A percentile compares a stretch with the other conserved stretches of the same genome.
Evolutionary conservation across 2,329 filamentous ascomycete genomes (phyloP).

Genomic region (Sporothrix humicola): DNA sequence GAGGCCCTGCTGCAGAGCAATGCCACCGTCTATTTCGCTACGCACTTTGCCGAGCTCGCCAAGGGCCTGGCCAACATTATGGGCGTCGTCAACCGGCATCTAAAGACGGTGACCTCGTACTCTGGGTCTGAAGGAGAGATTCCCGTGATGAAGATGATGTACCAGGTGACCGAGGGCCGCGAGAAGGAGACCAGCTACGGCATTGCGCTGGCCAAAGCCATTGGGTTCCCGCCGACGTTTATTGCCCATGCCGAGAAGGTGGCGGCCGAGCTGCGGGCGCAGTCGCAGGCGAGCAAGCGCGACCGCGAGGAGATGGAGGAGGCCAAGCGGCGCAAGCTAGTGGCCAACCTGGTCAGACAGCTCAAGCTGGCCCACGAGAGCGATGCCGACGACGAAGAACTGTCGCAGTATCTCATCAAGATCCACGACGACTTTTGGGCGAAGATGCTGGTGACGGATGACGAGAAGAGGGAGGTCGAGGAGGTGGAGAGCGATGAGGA

Average conservation of each 20-base stretch:
- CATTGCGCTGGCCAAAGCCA: constrained; percentile 75
- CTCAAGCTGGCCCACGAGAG: constrained; percentile 53
- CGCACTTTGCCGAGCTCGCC: constrained; percentile 86
- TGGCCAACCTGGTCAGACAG: constrained; percentile 76
- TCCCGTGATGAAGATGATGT: constrained; percentile 81
- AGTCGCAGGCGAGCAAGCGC: constrained; percentile 55
- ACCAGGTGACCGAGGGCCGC: constrained; percentile 76
- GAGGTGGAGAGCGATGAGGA: no score
- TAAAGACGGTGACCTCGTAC: constrained; percentile 68
- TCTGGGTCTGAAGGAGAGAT: constrained; percentile 47
- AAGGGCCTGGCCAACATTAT: constrained; percentile 74
- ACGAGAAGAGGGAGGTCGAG: neutral
- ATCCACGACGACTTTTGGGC: constrained; percentile 77
- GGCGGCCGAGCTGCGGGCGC: constrained; percentile 64
- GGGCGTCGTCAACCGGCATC: constrained; percentile 82
- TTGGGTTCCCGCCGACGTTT: constrained; percentile 72
- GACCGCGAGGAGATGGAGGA: constrained; percentile 43
- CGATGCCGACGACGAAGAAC: constrained; percentile 65
- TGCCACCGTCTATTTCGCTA: constrained; percentile 88
- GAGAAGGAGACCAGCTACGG: constrained; percentile 79
- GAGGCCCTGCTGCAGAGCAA: constrained; percentile 82
- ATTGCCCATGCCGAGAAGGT: constrained; percentile 71
- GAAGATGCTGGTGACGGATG: constrained; percentile 61
- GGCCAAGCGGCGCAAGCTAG: constrained; percentile 69
- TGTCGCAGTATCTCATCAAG: constrained; percentile 67